These are phyloP conservation scores for Lyophyllum atratum DNA, from an alignment of 768 basidiomycete species.

Conservation along the genomic window DNA sequence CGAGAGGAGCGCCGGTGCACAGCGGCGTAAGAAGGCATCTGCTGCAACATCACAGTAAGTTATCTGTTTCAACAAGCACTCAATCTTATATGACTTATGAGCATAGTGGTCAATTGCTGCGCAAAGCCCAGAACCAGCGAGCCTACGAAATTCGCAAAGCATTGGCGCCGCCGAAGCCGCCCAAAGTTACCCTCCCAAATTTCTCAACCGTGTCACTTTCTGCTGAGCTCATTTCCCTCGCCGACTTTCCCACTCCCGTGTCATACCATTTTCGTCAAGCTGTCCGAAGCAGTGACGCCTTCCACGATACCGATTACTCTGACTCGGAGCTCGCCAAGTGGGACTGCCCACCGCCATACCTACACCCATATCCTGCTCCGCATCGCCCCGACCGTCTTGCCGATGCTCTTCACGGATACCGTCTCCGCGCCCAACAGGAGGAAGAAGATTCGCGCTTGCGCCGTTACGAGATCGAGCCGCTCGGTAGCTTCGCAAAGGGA, in stretches of 20 bases:
- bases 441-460: neutral
- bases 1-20: neutral
- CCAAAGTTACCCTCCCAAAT: neutral
- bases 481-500: neutral
- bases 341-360: constrained; percentile 2
- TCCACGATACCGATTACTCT: neutral
- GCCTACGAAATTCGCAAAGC: neutral
- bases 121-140: neutral
- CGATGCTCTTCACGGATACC: neutral
- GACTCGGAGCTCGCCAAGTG: neutral
- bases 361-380: neutral
- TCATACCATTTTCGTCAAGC: neutral
- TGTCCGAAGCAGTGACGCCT: neutral
- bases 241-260: neutral
- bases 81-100: too few species aligned
- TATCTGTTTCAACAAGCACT: too few species aligned
- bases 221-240: neutral
- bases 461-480: neutral
- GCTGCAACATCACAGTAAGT: neutral
- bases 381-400: neutral
- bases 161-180: neutral
- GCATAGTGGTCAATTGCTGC: neutral
- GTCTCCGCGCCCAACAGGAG: neutral
- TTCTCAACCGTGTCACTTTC: neutral
- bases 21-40: neutral